Conservation (phyloP, 495 filamentous ascomycete genomes). For the Oleoguttula mirabilis region DNA sequence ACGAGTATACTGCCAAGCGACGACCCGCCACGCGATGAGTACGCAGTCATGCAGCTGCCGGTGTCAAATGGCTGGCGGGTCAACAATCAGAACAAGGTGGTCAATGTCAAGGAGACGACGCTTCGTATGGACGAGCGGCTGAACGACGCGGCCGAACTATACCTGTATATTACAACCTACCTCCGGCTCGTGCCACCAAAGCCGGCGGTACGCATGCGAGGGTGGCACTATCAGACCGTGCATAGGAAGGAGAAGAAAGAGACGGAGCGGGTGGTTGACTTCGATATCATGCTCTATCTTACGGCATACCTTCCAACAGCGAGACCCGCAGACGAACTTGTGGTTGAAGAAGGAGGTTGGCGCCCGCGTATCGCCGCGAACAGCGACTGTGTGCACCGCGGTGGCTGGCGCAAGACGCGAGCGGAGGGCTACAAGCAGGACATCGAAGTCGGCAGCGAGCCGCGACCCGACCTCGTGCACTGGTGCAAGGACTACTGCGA, state of each 20-base stretch:
- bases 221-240: constrained; percentile 38
- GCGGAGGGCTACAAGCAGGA: constrained; percentile 21
- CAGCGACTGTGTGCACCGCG: constrained; percentile 25
- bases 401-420: constrained; percentile 20
- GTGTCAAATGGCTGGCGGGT: neutral
- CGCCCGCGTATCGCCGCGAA: constrained; percentile 15
- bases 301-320: constrained; percentile 33
- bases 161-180: constrained; percentile 25
- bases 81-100: neutral
- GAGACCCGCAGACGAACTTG: neutral
- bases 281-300: constrained; percentile 41
- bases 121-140: constrained; percentile 7
- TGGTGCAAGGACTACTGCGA: constrained; percentile 48
- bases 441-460: constrained; percentile 17
- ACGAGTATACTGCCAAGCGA: neutral
- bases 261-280: constrained; percentile 36
- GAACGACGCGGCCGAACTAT: neutral
- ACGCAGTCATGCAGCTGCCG: neutral
- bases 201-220: constrained; percentile 36
- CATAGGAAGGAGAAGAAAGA: constrained; percentile 37
- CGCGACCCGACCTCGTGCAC: constrained; percentile 29
- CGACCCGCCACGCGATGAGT: neutral
- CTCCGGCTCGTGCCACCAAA: constrained; percentile 31
- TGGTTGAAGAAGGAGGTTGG: neutral
- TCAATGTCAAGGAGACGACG: neutral